Conservation (phyloP, 306 rosid genomes). For the Crataegus laevigata region DNA sequence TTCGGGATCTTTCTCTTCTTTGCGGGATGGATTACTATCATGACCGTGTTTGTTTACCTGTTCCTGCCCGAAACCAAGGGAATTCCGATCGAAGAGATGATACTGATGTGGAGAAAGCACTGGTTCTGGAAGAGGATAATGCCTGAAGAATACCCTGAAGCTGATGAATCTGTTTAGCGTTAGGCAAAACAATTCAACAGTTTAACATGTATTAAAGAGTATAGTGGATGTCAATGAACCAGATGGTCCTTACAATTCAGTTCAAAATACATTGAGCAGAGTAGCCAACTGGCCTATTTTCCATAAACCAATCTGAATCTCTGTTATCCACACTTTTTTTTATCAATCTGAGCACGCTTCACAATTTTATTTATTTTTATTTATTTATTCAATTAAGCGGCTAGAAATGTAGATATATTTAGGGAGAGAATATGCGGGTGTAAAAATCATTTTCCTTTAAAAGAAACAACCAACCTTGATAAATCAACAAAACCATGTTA, state of each 20-base stretch:
- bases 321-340: too few relatives aligned
- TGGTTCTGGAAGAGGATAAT: constrained; percentile 63
- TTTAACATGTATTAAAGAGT: background rate
- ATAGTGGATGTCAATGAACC: background rate
- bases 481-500: too few relatives aligned
- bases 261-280: background rate
- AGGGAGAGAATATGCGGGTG: too few relatives aligned
- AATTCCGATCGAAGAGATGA: constrained; percentile 60
- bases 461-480: too few relatives aligned
- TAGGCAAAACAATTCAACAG: background rate
- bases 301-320: background rate
- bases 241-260: background rate
- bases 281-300: background rate
- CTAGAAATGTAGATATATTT: too few relatives aligned
- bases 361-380: too few relatives aligned
- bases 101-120: constrained; percentile 45
- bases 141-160: constrained; percentile 22
- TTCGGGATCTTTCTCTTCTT: constrained; percentile 66
- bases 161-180: constrained; percentile 13
- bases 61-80: constrained; percentile 72
- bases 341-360: too few relatives aligned
- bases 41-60: constrained; percentile 49
- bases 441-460: too few relatives aligned
- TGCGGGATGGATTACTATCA: constrained; percentile 55
- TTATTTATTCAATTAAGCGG: too few relatives aligned